These are phyloP conservation scores for Fusarium sublunatum DNA, from an alignment of 2,329 filamentous ascomycete genomes.

Conservation along the genomic window DNA sequence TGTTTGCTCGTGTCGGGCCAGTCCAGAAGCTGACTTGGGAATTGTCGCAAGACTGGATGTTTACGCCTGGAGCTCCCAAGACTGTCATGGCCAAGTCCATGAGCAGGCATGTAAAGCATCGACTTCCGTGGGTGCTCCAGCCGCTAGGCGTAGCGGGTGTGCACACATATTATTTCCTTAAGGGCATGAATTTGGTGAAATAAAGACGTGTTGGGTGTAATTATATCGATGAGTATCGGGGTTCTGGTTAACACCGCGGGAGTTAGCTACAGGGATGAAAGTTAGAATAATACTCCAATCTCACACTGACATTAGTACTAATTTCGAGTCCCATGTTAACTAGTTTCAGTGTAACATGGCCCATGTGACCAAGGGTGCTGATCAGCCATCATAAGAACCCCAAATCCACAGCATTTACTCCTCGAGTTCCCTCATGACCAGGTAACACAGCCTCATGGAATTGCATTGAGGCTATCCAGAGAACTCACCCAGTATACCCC, in stretches of 20 bases:
- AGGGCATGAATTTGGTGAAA: conserved; percentile 26
- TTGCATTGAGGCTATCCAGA: conserved; percentile 11
- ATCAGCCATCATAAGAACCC: conserved; percentile 39
- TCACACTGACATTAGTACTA: fast-evolving
- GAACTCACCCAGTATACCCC: neutral
- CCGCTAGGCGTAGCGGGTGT: conserved; percentile 47
- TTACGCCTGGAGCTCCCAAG: conserved; percentile 58
- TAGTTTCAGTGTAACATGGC: neutral
- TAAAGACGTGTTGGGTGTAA: neutral
- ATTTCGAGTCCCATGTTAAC: conserved; percentile 11
- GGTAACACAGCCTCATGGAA: conserved; percentile 28
- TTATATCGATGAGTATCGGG: neutral
- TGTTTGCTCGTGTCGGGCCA: conserved; percentile 53
- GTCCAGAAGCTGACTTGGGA: conserved; percentile 58
- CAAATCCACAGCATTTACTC: conserved; percentile 13
- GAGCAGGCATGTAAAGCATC: conserved; percentile 49
- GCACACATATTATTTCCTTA: conserved; percentile 46
- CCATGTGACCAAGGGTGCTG: conserved; percentile 44
- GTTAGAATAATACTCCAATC: conserved; percentile 31
- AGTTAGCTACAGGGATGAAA: neutral
- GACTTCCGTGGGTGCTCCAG: conserved; percentile 48
- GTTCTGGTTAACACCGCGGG: neutral
- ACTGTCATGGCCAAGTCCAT: conserved; percentile 54
- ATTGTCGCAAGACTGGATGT: conserved; percentile 60
- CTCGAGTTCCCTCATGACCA: conserved; percentile 23